These are phyloP conservation scores for Cryptococcus deneoformans DNA, from an alignment of 1,284 basidiomycete species.

Conservation along the genomic window DNA sequence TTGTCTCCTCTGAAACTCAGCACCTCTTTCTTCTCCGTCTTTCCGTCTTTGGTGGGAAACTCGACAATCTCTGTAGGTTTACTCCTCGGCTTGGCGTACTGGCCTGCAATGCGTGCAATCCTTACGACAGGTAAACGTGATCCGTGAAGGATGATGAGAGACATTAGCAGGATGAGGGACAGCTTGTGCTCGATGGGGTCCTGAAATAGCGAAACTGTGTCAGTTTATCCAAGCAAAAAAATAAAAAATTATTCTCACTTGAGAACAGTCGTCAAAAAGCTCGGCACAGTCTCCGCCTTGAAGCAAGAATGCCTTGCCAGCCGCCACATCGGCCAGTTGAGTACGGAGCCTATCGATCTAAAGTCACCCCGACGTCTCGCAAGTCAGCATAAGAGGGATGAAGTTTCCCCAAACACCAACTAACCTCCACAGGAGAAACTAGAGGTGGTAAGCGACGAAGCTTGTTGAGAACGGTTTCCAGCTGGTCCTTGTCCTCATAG, in stretches of 20 bases:
- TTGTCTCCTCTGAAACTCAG: conserved; percentile 77
- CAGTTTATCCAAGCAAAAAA: conserved; percentile 53
- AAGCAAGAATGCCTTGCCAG: conserved; percentile 87
- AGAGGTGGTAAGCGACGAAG: conserved; percentile 75
- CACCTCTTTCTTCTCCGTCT: conserved; percentile 41
- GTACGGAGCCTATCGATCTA: conserved; percentile 82
- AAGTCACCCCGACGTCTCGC: neutral
- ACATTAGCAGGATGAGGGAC: conserved; percentile 91
- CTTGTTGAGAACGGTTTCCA: conserved; percentile 68
- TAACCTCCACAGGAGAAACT: conserved; percentile 82
- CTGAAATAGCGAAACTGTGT: conserved; percentile 57
- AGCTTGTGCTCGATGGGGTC: conserved; percentile 93
- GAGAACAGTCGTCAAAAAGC: conserved; percentile 80
- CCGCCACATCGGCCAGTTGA: conserved; percentile 75
- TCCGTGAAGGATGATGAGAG: conserved; percentile 91
- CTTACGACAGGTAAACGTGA: conserved; percentile 87
- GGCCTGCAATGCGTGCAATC: conserved; percentile 88
- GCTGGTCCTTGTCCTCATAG: conserved; percentile 46
- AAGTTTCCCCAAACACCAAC: conserved; percentile 15
- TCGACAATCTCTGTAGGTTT: conserved; percentile 71
- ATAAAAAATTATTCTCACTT: conserved; percentile 67
- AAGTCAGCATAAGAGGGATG: neutral
- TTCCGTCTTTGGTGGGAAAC: conserved; percentile 57
- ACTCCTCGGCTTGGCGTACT: conserved; percentile 94
- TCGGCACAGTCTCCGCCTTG: conserved; percentile 98